phyloP scores from a whole-genome alignment of 257 asterid genomes.

The Solanum habrochaites region DNA sequence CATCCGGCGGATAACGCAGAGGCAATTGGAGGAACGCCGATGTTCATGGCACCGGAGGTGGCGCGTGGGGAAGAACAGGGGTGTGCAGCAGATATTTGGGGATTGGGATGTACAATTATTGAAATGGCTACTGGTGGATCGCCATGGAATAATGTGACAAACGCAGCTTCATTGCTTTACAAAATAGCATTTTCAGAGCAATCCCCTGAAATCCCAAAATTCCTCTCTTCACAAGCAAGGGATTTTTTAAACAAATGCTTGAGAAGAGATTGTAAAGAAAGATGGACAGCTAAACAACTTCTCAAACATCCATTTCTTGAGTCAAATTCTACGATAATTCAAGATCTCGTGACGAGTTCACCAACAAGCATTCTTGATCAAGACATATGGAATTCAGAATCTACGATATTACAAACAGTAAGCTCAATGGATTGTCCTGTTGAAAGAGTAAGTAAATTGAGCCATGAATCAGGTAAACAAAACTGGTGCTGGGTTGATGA shows the following conservation, averaged over 20 bases:
- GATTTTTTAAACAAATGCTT: conserved; percentile 64
- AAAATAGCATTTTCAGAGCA: conserved; percentile 54
- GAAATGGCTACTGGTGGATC: conserved; percentile 62
- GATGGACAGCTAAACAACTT: conserved; percentile 59
- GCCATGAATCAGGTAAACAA: conserved; percentile 13
- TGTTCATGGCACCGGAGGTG: conserved; percentile 82
- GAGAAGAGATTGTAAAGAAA: conserved; percentile 28
- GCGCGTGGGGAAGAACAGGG: conserved; percentile 66
- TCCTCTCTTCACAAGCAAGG: conserved; percentile 37
- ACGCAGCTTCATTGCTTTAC: conserved; percentile 20
- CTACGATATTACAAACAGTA: background rate
- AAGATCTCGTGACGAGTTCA: conserved; percentile 13
- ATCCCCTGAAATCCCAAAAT: conserved; percentile 38
- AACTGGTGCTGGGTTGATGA: conserved; percentile 23
- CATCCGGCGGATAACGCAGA: background rate
- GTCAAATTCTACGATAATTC: background rate
- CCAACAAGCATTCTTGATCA: conserved; percentile 74
- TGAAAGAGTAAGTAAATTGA: conserved; percentile 20
- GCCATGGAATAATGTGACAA: conserved; percentile 44
- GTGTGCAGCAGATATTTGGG: conserved; percentile 68
- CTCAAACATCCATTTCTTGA: conserved; percentile 52
- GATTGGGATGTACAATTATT: conserved; percentile 60
- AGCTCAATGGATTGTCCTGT: background rate
- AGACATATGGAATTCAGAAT: conserved; percentile 51
- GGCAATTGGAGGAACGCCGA: conserved; percentile 51